Base-by-base conservation (phyloP, 2,329 filamentous ascomycete species). In the Sarocladiaceae sp. region DNA sequence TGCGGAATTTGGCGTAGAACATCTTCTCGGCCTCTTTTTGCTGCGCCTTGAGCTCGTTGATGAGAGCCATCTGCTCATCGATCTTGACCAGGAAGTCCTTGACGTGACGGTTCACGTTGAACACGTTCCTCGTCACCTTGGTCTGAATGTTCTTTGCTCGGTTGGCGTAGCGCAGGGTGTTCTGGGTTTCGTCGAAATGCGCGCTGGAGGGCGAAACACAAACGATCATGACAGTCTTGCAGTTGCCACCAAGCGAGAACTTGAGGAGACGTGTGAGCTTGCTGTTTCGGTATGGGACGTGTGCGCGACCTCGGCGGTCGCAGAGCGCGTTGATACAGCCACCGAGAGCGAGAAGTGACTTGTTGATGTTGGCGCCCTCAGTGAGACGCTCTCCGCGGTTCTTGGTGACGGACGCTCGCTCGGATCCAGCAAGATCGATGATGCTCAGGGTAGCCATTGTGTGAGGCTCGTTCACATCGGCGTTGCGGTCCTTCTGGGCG, bases 81-180 rank as follows among this genome's bases (percentile, higher is more conserved):
- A 98, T 98, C 75, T 97, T 97, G 71, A 96, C 93, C 61, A 98
- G 68, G 67, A 95, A 98, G 65, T 98, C 93, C 70, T 98, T 98
- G 58, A 98, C 93, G 66, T 98, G 93, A 49, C 93, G 85, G 63
- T 98, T 96, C 51, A 98, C 93, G 62, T 98, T 98, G 70, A 94
- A 98, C 19, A 97, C 90, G 60, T 98, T 98, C 57, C 90, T 83
- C n/a, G 93, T 96, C 46, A 96, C 89, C 74, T 98, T 98, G 47
- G 93, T 98, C 69, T 97, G 94, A 60, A 98, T 98, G 58, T 98
- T 98, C 78, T 98, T 98, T 47, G 93, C 93, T 53, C 93, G 79
- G 64, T 98, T 97, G 41, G 93, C 93, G 58, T 98, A 98, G 55
- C 94, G 86, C 15, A 98, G 74, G 0, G 93, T 98, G 64, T 98